Percentiles rank a stretch among this genome's conserved stretches.
Conservation (phyloP, 2,329 filamentous ascomycete species). For the Pseudocercospora vitis region DNA sequence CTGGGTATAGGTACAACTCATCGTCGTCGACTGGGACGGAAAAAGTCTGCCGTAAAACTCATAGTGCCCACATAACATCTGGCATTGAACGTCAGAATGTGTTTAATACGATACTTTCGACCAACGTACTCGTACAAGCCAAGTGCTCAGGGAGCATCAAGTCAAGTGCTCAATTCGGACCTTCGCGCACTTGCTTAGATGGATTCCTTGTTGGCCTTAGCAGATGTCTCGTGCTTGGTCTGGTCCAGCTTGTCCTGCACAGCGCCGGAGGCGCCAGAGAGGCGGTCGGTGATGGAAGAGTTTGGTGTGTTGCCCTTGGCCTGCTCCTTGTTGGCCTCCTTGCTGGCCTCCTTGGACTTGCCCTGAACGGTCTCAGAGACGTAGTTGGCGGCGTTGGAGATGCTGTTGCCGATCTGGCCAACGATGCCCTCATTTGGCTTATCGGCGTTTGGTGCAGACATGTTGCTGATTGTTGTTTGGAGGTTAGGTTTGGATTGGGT, state of each 20-base stretch:
- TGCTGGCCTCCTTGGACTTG: constrained; percentile 56
- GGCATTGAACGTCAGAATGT: not conserved
- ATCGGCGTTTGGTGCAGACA: constrained; percentile 48
- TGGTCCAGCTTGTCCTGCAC: constrained; percentile 55
- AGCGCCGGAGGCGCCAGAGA: constrained; percentile 54
- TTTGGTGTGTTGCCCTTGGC: constrained; percentile 59
- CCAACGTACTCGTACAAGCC: not conserved
- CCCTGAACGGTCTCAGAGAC: constrained; percentile 65
- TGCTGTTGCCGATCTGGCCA: constrained; percentile 43
- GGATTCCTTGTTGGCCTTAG: constrained; percentile 51
- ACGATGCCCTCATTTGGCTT: constrained; percentile 47
- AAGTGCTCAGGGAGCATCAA: constrained; percentile 2
- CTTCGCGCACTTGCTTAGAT: constrained; percentile 27
- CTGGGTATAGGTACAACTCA: constrained; percentile 8
- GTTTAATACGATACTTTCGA: not conserved
- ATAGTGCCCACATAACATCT: constrained; percentile 1
- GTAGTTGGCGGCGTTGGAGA: constrained; percentile 64
- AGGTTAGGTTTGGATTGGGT: constrained; percentile 4
- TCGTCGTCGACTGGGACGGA: not conserved
- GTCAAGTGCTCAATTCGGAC: not conserved
- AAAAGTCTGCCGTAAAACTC: constrained; percentile 10
- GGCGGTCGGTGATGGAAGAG: constrained; percentile 55
- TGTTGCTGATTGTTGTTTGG: constrained; percentile 34
- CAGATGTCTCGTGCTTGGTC: constrained; percentile 51
- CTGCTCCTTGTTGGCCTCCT: constrained; percentile 67